Evolutionary conservation across 1,284 basidiomycete genomes (phyloP), one percentile per base, ranked within the genome.

Genomic region (Microbotryum saponariae): DNA sequence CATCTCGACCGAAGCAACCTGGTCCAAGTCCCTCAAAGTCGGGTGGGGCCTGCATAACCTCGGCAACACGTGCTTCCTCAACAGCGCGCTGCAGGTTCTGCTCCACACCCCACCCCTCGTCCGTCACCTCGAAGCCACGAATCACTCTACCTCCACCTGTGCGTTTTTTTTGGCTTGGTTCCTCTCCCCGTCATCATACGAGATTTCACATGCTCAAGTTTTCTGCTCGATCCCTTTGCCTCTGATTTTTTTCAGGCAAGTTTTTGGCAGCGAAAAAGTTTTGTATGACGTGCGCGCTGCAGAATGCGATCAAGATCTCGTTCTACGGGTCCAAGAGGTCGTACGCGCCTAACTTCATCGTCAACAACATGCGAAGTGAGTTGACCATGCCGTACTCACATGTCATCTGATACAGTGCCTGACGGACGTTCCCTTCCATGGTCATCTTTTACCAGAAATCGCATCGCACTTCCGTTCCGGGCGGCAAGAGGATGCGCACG

Each of bases 41-140:
- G 87, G 82, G 23, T 75, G 75, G 0, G 94, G 94, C 1, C 79
- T 98, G 45, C 79, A 84, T 72, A 99, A 99, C 77, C 85, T 79
- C n/a, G 91, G 91, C 55, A 98, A 97, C 75, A 96, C 91, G 1
- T 99, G 96, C 77, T 99, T 97, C 77, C 79, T 97, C 71, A 99
- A 99, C 77, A 92, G 91, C 67, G 89, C 88, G 42, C 78, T 98
- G 62, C 96, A 99, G 78, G 91, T 91, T 70, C 81, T 98, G 54
- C 77, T 97, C 23, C 93, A 98, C 74, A 97, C 94, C 0, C 86
- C 93, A 10, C 91, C 93, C 4, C 81, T 99, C 21, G 80, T 96
- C 3, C 33, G 82, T 83, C 65, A 77, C 88, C 64, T 82, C 37
- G 78, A 71, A 16, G 71, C 60, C 45, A 56, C 59, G 8, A 56